phyloP scores from a whole-genome alignment of 1,284 basidiomycete genomes.

The Puccinia triticina region DNA sequence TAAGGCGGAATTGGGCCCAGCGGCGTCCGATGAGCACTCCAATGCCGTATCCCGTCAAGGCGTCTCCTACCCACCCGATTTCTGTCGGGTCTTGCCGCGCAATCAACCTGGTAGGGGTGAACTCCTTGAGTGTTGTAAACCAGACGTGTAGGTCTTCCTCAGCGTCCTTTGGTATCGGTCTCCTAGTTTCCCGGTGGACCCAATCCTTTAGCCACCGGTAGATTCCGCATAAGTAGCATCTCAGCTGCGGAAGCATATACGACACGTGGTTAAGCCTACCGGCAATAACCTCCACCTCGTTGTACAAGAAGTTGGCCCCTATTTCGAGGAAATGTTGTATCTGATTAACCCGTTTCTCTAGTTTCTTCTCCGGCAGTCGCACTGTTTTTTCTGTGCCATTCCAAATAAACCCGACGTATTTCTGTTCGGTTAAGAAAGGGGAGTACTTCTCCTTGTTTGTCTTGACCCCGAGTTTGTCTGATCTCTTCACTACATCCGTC shows the following conservation, averaged over 20 bases:
- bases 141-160: neutral
- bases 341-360: neutral
- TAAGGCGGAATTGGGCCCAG: neutral
- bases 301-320: too few species aligned
- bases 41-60: neutral
- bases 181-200: neutral
- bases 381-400: neutral
- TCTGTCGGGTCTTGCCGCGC: too few species aligned
- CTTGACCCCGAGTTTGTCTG: neutral
- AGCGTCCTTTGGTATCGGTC: neutral
- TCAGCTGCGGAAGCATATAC: neutral
- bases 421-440: neutral
- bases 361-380: too few species aligned
- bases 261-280: conserved; percentile 12
- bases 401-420: conserved; percentile 30
- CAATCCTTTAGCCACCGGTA: neutral
- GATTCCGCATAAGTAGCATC: neutral
- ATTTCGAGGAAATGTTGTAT: too few species aligned
- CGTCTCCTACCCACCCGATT: too few species aligned
- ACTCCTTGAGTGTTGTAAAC: too few species aligned
- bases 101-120: too few species aligned
- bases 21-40: neutral
- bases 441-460: neutral
- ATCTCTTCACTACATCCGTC: neutral
- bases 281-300: conserved; percentile 7